These are phyloP conservation scores for Globisporangium cederbergense DNA, from an alignment of 352 stramenopile species.

Conservation along the genomic window DNA sequence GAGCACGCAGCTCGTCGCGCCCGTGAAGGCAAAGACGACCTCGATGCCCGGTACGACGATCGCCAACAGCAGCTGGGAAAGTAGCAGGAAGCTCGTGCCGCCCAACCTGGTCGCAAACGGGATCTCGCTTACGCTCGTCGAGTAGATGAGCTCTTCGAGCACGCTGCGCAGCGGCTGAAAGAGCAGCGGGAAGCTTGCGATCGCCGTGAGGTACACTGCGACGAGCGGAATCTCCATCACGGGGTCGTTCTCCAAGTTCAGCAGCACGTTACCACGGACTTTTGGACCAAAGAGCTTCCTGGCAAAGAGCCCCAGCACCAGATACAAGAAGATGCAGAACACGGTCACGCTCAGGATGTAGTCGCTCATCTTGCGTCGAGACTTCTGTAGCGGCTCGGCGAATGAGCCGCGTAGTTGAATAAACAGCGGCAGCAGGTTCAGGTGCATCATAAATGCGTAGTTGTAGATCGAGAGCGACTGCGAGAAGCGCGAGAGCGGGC, in stretches of 20 bases:
- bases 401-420: slow-evolving; percentile 62
- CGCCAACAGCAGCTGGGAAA: slow-evolving; percentile 51
- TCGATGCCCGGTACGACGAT: slow-evolving; percentile 58
- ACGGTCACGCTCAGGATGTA: slow-evolving; percentile 45
- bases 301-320: slow-evolving; percentile 45
- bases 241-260: slow-evolving; percentile 72
- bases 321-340: slow-evolving; percentile 66
- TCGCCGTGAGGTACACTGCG: slow-evolving; percentile 62
- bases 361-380: slow-evolving; percentile 45
- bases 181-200: slow-evolving; percentile 72
- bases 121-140: slow-evolving; percentile 39
- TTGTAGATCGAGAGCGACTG: slow-evolving; percentile 76
- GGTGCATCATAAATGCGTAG: slow-evolving; percentile 85
- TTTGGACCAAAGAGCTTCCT: slow-evolving; percentile 51
- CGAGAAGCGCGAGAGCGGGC: slow-evolving; percentile 43
- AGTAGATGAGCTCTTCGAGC: slow-evolving; percentile 56
- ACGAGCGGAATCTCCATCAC: slow-evolving; percentile 68
- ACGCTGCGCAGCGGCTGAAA: slow-evolving; percentile 69
- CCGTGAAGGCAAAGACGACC: slow-evolving; percentile 48
- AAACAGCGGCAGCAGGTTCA: slow-evolving; percentile 78
- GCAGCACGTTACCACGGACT: slow-evolving; percentile 69
- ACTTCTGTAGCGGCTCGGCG: slow-evolving; percentile 42
- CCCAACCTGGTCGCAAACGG: slow-evolving; percentile 48
- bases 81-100: slow-evolving; percentile 45
- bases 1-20: slow-evolving; percentile 39